phyloP scores from a whole-genome alignment of 371 early-diverging fungal genomes.

The Batrachochytrium dendrobatidis region DNA sequence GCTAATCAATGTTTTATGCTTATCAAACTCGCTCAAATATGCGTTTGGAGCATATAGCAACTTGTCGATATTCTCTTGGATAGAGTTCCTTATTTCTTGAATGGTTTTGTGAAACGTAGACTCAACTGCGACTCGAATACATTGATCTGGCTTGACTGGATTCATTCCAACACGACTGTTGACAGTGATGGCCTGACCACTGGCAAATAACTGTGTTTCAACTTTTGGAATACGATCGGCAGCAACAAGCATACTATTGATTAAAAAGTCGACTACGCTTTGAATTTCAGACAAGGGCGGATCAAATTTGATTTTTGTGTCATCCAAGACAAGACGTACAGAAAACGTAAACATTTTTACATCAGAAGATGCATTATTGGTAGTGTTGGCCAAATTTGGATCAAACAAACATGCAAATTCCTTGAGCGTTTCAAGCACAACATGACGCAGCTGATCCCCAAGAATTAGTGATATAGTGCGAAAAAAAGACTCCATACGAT shows the following conservation, averaged over 20 bases:
- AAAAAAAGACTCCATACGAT: constrained; percentile 39
- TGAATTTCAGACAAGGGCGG: constrained; percentile 37
- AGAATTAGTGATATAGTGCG: constrained; percentile 34
- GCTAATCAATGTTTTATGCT: constrained; percentile 28
- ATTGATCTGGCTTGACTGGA: constrained; percentile 35
- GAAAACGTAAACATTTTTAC: constrained; percentile 27
- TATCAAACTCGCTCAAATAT: constrained; percentile 35
- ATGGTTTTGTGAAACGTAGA: constrained; percentile 33
- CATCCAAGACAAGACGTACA: constrained; percentile 31
- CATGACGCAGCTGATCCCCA: constrained; percentile 37
- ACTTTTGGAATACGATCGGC: constrained; percentile 42
- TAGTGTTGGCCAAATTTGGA: constrained; percentile 14
- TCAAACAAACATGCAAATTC: constrained; percentile 39
- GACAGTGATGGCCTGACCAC: constrained; percentile 21
- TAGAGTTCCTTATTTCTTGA: constrained; percentile 16
- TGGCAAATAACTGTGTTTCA: constrained; percentile 45
- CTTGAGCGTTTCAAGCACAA: constrained; percentile 31
- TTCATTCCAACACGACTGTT: constrained; percentile 23
- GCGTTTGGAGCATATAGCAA: constrained; percentile 26
- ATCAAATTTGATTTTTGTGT: constrained; percentile 32
- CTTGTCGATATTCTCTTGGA: constrained; percentile 15
- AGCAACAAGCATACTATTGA: constrained; percentile 32
- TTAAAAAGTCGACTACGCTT: constrained; percentile 26
- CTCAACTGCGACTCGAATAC: constrained; percentile 38
- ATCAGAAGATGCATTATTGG: constrained; percentile 7